phyloP scores from a whole-genome alignment of 2,329 filamentous ascomycete species.

The Talaromyces sp. region DNA sequence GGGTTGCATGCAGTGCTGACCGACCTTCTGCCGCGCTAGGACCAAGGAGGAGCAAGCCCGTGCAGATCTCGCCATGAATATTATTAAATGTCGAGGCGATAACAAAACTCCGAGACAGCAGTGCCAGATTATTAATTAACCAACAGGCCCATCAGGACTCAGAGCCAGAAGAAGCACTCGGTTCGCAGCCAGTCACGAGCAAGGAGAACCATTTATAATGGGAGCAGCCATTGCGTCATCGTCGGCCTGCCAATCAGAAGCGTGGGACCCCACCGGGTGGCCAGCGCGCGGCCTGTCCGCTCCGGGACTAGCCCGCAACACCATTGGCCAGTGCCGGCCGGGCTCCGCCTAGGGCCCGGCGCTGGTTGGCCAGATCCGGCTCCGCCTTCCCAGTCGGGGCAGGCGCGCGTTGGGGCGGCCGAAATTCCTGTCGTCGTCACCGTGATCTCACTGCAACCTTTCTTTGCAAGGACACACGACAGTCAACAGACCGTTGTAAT shows the following conservation, averaged over 20 bases:
- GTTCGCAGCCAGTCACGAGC: too few species aligned
- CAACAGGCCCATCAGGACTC: too few species aligned
- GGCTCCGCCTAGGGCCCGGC: neutral
- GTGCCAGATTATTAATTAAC: neutral
- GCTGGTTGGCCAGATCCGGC: neutral
- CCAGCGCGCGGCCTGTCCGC: neutral
- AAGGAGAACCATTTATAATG: too few species aligned
- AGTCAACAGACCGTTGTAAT: neutral
- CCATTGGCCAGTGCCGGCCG: neutral
- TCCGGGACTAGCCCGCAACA: neutral
- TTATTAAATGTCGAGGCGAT: neutral
- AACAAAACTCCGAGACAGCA: neutral
- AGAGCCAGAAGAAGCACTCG: too few species aligned
- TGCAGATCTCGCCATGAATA: neutral
- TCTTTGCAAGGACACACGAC: neutral
- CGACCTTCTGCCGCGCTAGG: neutral
- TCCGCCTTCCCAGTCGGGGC: neutral
- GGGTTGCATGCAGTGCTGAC: neutral
- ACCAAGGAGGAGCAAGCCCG: neutral
- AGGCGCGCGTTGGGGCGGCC: neutral
- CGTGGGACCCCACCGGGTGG: neutral
- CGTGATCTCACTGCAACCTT: constrained; percentile 25
- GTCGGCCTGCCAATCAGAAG: neutral
- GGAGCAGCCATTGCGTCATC: neutral
- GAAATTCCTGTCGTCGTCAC: constrained; percentile 27